Conservation (phyloP, 1,139 yeast species). For the Hansenula sp. region DNA sequence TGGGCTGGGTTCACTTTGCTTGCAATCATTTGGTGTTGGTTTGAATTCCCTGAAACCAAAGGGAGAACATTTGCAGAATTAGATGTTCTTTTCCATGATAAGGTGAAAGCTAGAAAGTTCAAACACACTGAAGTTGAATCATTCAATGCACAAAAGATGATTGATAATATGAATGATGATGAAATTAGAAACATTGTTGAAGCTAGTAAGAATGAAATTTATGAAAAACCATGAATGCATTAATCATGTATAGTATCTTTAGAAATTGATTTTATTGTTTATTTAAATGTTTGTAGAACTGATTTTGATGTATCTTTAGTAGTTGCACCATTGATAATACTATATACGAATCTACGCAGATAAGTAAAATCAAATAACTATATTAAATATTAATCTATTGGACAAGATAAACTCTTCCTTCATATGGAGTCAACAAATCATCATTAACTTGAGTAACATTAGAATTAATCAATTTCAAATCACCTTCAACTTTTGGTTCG, state of each 20-base stretch:
- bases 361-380: too few species aligned
- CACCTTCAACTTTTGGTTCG: conserved; percentile 29
- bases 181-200: conserved; percentile 15
- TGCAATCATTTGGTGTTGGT: conserved; percentile 36
- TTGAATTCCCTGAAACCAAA: conserved; percentile 39
- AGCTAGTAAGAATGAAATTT: conserved; percentile 1
- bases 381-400: too few species aligned
- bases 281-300: too few species aligned
- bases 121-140: conserved; percentile 16
- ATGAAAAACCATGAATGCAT: not conserved
- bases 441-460: conserved; percentile 21
- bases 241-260: too few species aligned
- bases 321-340: too few species aligned
- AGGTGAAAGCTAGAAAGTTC: conserved; percentile 31
- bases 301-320: too few species aligned
- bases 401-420: conserved; percentile 32
- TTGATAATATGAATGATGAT: conserved; percentile 13
- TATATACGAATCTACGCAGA: too few species aligned
- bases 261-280: too few species aligned
- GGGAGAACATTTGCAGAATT: conserved; percentile 38
- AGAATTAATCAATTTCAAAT: conserved; percentile 27
- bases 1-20: conserved; percentile 23
- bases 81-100: conserved; percentile 30
- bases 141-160: conserved; percentile 16
- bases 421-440: conserved; percentile 32